Base-by-base conservation (phyloP, 1,284 basidiomycete species). In the Fomes fomentarius region DNA sequence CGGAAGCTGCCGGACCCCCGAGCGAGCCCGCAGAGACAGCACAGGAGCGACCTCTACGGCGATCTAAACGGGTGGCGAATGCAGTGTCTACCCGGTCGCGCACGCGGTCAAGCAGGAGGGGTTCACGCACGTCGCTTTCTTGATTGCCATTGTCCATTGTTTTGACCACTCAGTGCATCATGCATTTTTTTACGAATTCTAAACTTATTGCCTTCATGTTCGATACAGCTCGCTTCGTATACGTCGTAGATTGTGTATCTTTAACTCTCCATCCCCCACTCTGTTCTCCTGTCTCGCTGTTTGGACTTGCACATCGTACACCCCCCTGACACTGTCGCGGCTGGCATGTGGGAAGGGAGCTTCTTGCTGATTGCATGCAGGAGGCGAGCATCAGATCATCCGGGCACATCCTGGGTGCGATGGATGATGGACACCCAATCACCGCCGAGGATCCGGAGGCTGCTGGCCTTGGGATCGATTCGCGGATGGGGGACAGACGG, bases 61-160 rank as follows among this genome's bases (percentile, higher is more conserved):
- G 87, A 56, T 89, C 87, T 54, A 86, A 83, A 71, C 75, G 87
- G 50, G 85, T 88, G 24, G 85, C 84, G 35, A 76, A 81, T 56
- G 80, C 82, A 10, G 67, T 75, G 38, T 78, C 79, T 43, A 76
- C 78, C 15, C 74, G 79, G 47, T 71, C 76, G 41, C 78, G 69
- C 41, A 70, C 70, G 48, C 71, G 72, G 33, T 70, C 70, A 25
- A 68, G 59, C 61, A 72, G 68, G 62, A 63, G 67, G 41, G 67
- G 65, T 22, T 69, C 68, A 37, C 64, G 68, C 41, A 68, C 66
- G 59, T 68, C 70, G 48, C 67, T 70, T 49, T 72, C 71, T 41
- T 73, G 63, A 69, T 57, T 58, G 45, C 9, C 44, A 35, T 43
- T 46, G 48, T 60, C 26, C 40, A 58, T 60, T 57, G 56, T 54